Evolutionary conservation across 208 protist species (phyloP).

Genomic region (Leishmania lainsoni): DNA sequence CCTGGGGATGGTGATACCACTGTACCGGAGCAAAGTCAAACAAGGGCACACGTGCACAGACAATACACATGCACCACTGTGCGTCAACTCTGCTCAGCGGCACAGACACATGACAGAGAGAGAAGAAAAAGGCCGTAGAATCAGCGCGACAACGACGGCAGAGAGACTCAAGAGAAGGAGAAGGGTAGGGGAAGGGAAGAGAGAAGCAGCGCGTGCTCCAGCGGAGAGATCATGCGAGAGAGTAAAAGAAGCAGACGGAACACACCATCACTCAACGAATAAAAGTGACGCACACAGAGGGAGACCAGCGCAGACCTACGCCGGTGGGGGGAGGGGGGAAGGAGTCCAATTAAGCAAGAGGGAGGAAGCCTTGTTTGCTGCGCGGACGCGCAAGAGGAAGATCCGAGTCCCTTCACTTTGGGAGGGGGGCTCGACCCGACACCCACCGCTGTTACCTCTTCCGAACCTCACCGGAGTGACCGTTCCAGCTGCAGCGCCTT

Average conservation of each 20-base stretch:
- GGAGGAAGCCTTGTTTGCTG: background rate
- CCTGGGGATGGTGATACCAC: background rate
- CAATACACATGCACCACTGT: background rate
- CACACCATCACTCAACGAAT: background rate
- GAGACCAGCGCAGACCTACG: background rate
- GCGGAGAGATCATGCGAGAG: background rate
- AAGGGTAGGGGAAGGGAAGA: background rate
- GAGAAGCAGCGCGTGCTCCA: background rate
- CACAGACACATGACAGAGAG: background rate
- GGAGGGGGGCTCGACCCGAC: background rate
- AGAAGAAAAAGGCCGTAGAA: background rate
- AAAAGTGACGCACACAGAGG: background rate
- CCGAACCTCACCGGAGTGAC: background rate
- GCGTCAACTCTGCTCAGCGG: background rate
- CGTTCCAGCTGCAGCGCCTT: background rate
- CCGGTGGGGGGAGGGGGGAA: background rate
- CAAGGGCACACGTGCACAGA: background rate
- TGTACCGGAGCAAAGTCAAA: background rate
- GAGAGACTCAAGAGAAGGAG: background rate
- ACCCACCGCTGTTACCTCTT: background rate
- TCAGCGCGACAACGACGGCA: background rate
- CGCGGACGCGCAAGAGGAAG: background rate
- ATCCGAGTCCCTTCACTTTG: background rate
- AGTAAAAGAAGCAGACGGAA: constrained; percentile 1
- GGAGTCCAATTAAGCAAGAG: background rate